Evolutionary conservation across 306 rosid genomes (phyloP).

Genomic region (Cucumis cinereus): DNA sequence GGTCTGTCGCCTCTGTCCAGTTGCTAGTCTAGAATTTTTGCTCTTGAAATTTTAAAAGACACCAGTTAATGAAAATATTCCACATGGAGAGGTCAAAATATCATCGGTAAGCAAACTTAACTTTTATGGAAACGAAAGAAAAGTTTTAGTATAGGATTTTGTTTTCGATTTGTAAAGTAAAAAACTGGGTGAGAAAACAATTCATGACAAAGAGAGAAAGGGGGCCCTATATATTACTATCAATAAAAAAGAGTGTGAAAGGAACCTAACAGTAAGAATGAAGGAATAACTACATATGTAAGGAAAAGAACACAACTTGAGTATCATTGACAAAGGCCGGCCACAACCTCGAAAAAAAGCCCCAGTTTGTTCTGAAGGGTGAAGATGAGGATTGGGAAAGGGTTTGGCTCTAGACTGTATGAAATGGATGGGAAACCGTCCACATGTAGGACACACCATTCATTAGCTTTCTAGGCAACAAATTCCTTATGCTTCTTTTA

Average conservation of each 20-base stretch:
- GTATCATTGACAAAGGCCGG: constrained; percentile 30
- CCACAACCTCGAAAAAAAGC: constrained; percentile 42
- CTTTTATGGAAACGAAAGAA: no score
- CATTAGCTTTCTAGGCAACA: constrained; percentile 37
- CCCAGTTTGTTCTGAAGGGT: constrained; percentile 40
- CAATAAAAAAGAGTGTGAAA: background rate
- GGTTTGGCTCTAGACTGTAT: constrained; percentile 31
- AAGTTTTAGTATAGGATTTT: no score
- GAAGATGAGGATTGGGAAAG: constrained; percentile 34
- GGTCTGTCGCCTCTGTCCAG: no score
- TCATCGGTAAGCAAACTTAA: no score
- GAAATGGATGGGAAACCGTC: constrained; percentile 30
- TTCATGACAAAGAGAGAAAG: background rate
- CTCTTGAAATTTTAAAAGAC: no score
- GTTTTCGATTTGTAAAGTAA: background rate
- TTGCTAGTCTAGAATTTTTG: no score
- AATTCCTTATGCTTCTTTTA: constrained; percentile 34
- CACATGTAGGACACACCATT: constrained; percentile 31
- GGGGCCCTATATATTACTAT: background rate
- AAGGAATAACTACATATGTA: constrained; percentile 2
- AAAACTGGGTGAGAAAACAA: background rate
- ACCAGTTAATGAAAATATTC: no score
- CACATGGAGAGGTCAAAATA: no score
- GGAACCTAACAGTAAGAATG: background rate
- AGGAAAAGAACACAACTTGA: background rate